Conservation (phyloP, 345 rosid species). For the Populus euphratica region DNA sequence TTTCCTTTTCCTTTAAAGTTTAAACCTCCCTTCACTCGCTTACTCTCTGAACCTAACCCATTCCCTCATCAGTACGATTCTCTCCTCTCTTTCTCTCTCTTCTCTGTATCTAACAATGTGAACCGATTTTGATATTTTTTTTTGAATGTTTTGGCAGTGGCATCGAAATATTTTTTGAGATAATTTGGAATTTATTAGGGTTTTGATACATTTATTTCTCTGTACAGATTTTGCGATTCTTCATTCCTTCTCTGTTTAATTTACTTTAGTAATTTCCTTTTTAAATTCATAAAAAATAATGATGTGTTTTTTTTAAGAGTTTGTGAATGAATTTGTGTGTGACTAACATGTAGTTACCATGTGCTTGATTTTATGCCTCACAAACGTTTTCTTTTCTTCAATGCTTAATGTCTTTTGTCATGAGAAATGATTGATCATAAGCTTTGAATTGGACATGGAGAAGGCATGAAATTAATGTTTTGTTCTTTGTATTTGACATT, state of each 20-base stretch:
- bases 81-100: not conserved
- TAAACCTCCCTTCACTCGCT: not conserved
- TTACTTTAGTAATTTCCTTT: not conserved
- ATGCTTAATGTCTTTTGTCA: not conserved
- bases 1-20: no score
- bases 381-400: no score
- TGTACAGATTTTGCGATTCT: not conserved
- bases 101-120: not conserved
- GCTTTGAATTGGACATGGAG: not conserved
- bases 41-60: not conserved
- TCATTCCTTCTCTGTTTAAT: not conserved
- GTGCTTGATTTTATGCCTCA: not conserved
- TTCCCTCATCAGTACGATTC: not conserved
- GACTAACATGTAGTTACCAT: not conserved
- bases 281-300: no score
- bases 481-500: not conserved
- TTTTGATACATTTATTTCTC: not conserved
- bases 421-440: not conserved
- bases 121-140: no score
- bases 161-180: not conserved
- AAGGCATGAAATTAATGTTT: not conserved
- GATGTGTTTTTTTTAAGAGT: not conserved
- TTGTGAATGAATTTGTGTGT: not conserved
- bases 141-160: not conserved
- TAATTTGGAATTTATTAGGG: slow-evolving; percentile 1